Conservation (phyloP, 1,284 basidiomycete species). For the Rhodotorula glutinis region DNA sequence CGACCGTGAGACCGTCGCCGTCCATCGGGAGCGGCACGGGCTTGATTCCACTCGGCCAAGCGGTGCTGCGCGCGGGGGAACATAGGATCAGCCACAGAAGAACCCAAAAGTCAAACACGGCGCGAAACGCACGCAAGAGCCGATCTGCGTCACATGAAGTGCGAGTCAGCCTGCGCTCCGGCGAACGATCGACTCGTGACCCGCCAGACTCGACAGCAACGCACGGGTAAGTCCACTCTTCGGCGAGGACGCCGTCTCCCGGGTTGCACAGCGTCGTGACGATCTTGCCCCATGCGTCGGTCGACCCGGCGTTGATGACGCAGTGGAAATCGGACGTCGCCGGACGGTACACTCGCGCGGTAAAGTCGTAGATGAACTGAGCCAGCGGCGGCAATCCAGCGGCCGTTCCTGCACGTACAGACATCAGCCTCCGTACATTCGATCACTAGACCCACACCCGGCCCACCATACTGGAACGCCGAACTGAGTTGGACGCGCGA, state of each 20-base stretch:
- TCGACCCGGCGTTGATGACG: slow-evolving; percentile 68
- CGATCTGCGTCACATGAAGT: background rate
- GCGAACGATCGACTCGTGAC: too few relatives aligned
- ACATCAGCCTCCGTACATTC: background rate
- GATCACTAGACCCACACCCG: background rate
- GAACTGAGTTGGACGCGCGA: slow-evolving; percentile 60
- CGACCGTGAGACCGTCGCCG: slow-evolving; percentile 64
- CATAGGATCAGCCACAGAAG: too few relatives aligned
- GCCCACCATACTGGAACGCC: slow-evolving; percentile 66
- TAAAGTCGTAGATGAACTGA: slow-evolving; percentile 60
- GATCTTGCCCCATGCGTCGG: slow-evolving; percentile 65
- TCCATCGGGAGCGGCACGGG: slow-evolving; percentile 68
- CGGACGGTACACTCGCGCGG: slow-evolving; percentile 63
- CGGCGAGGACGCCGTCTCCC: slow-evolving; percentile 68
- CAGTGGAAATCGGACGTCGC: slow-evolving; percentile 62
- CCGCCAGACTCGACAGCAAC: too few relatives aligned
- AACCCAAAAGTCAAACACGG: too few relatives aligned
- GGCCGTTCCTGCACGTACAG: slow-evolving; percentile 50
- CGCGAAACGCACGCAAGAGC: background rate
- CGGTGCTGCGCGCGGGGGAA: slow-evolving; percentile 25
- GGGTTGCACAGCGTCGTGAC: slow-evolving; percentile 63
- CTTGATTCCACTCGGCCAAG: slow-evolving; percentile 37
- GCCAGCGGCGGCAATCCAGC: slow-evolving; percentile 58
- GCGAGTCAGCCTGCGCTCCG: slow-evolving; percentile 17
- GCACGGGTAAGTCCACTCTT: slow-evolving; percentile 56